These are phyloP conservation scores for Fusarium nelsonii DNA, from an alignment of 2,329 filamentous ascomycete species.

Conservation along the genomic window DNA sequence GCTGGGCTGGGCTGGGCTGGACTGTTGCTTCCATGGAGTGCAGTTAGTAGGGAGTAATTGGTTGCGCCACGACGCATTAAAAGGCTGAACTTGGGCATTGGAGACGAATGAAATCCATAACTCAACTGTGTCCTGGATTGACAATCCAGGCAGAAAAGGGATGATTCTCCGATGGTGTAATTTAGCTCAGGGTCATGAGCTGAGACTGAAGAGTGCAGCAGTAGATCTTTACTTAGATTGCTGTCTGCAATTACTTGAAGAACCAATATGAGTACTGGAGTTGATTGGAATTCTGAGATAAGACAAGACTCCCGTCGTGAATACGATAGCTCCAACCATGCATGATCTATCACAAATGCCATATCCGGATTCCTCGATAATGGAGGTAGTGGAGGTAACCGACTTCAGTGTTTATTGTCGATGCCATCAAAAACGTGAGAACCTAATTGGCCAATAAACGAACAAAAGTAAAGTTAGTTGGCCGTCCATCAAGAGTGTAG, in stretches of 20 bases:
- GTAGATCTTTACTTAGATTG: conserved; percentile 27
- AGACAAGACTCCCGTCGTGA: background rate
- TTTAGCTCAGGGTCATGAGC: conserved; percentile 16
- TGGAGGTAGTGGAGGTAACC: background rate
- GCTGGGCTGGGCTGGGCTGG: no score
- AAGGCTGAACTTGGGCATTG: conserved; percentile 9
- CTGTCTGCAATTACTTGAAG: background rate
- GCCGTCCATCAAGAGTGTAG: conserved; percentile 7
- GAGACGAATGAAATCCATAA: conserved; percentile 8
- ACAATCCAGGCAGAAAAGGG: conserved; percentile 28
- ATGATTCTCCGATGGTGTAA: conserved; percentile 24
- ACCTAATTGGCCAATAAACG: conserved; percentile 24
- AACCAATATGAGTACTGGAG: background rate
- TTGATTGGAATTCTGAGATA: background rate
- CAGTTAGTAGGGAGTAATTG: background rate
- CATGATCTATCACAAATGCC: background rate
- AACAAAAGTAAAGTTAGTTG: conserved; percentile 1
- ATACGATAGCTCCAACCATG: conserved; percentile 1
- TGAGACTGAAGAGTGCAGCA: conserved; percentile 5
- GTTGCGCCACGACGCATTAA: conserved; percentile 30
- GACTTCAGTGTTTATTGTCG: conserved; percentile 1
- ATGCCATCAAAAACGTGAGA: conserved; percentile 1
- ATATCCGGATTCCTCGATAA: conserved; percentile 6
- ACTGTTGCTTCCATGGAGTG: background rate
- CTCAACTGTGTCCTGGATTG: background rate